Base-by-base conservation (phyloP, 2,329 filamentous ascomycete genomes). In the Cryphonectria radicalis region DNA sequence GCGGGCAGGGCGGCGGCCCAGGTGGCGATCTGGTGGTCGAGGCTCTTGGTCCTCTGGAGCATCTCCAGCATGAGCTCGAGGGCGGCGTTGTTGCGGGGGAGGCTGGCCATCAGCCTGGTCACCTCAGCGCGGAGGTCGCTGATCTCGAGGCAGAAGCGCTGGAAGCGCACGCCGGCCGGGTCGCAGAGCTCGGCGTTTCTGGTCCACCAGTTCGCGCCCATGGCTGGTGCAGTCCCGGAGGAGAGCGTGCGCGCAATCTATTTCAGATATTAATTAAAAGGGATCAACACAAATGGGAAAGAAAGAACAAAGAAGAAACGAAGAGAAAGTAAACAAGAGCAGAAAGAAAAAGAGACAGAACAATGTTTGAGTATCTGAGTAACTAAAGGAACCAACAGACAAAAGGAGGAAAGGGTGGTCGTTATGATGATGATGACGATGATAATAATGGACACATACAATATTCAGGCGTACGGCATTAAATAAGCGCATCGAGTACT, bases 161-260 rank as follows among this genome's bases (percentile, higher is more conserved):
- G 86, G 68, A 83, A 86, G 5, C 82, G 67, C 3, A 70, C 78
- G 0, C 84, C 81, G 5, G 84, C 85, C 10, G 81, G 80, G 57
- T 82, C 77, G 75, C 88, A 86, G 73, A 84, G 82, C 28, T 84
- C 80, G 25, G 84, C 82, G 62, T 88, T 84, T 57, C 81, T 79
- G 35, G 88, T 82, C 89, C 89, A 91, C 87, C 88, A 90, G 35
- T 90, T 86, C 2, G 81, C 79, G 22, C 86, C 87, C 83, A 89
- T 86, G 28, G 80, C 77, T 0, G 88, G 87, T 0, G 84, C 75
- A 55, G 85, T 88, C 35, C 85, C 85, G 0, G 86, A 84, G 14
- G 84, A 85, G 32, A 90, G 80, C 19, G 86, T 85, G 74, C 89
- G 86, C 63, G 90, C 86, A 64, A 89, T 87, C 67, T 69, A 22